phyloP scores from a whole-genome alignment of 2,329 filamentous ascomycete genomes.

The Colletotrichum lentis region DNA sequence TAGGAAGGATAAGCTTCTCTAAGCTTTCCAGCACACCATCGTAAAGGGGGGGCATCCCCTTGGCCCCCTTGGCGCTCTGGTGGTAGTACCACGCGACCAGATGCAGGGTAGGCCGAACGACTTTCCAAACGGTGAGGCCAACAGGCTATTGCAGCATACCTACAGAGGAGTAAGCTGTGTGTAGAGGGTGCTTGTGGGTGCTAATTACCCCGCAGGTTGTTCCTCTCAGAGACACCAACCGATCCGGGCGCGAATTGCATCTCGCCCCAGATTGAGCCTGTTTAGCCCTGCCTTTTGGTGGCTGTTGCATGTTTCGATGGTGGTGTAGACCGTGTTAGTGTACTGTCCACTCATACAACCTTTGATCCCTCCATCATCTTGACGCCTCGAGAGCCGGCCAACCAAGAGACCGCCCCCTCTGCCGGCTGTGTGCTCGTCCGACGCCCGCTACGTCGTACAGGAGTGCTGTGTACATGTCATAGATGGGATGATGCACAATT shows the following conservation, averaged over 20 bases:
- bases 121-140: slow-evolving; percentile 4
- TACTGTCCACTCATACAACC: slow-evolving; percentile 5
- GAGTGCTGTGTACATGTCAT: neutral
- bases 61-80: neutral
- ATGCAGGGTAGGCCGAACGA: slow-evolving; percentile 4
- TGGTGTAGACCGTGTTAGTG: neutral
- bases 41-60: neutral
- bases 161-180: no score
- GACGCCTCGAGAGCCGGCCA: neutral
- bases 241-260: slow-evolving; percentile 4
- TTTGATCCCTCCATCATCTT: neutral
- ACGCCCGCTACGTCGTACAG: slow-evolving; percentile 12
- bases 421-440: neutral
- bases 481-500: slow-evolving; percentile 1
- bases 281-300: neutral
- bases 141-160: slow-evolving; percentile 14
- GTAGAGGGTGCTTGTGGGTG: neutral
- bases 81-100: slow-evolving; percentile 19
- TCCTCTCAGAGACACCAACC: neutral
- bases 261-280: slow-evolving; percentile 6
- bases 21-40: slow-evolving; percentile 21
- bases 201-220: slow-evolving; percentile 23
- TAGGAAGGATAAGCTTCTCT: slow-evolving; percentile 20
- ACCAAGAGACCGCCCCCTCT: neutral
- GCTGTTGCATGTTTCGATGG: neutral